Evolutionary conservation across 2,329 filamentous ascomycete genomes (phyloP), one percentile per base, ranked within the genome.

Genomic region (Onygenales sp.): DNA sequence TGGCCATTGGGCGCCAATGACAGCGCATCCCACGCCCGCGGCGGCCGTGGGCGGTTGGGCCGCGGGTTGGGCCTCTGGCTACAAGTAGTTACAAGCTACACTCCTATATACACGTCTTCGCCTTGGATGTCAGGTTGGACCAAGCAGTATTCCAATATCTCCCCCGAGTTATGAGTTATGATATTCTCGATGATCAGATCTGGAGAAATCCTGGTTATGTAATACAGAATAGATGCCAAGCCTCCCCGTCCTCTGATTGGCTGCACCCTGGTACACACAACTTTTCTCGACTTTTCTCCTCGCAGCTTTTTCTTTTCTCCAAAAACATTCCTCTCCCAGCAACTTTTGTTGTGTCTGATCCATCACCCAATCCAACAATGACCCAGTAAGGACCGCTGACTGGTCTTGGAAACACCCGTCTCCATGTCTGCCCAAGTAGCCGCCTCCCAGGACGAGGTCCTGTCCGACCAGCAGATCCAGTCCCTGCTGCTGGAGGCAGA

Each of bases 401-500:
- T n/a, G 31, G 8, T 34, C 6, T 13, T 14, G 9, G 27, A 32
- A 17, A 34, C 10, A 37, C 8, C 17, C 21, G 13, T 34, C 42
- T 31, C 6, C 33, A 52, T 52, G 50, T 52, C 42, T 37, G 42
- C 42, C 8, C 40, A 17, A 36, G n/a, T 8, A 0, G 14, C 42
- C 11, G 7, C n/a, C n/a, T 37, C 34, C 56, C 52, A 57, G 52
- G 60, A 63, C 42, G 71, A 75, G 51, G 75, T 77, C 51, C 69
- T 86, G 56, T 80, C 77, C 39, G 82, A 86, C 64, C 77, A 81
- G 58, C 79, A 85, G 63, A 79, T 87, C 49, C 77, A 82, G 52
- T 71, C 79, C 63, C 73, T 88, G 53, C 76, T 88, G 50, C 74
- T 76, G 52, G 77, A 85, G 67, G 84, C 85, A 53, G 82, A 86